Evolutionary conservation across 768 basidiomycete species (phyloP).

Genomic region (Fomitopsis pulvina): DNA sequence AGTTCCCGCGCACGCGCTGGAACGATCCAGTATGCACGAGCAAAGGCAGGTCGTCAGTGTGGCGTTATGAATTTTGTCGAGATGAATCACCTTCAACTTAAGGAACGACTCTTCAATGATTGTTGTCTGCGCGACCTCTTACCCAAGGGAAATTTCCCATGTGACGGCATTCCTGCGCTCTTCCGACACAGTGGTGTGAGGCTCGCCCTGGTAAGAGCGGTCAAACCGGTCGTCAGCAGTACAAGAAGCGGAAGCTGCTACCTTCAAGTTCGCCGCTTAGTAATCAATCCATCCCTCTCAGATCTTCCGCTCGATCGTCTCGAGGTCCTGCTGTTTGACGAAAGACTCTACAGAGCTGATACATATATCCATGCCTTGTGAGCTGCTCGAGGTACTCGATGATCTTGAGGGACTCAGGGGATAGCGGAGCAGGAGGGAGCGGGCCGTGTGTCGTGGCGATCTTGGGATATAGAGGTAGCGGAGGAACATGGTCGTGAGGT

Average conservation of each 20-base stretch:
- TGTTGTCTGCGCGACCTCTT: conserved; percentile 93
- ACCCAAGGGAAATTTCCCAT: conserved; percentile 97
- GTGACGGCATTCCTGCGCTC: conserved; percentile 91
- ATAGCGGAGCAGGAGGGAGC: conserved; percentile 80
- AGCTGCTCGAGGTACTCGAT: conserved; percentile 70
- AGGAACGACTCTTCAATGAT: conserved; percentile 95
- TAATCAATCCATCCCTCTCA: conserved; percentile 67
- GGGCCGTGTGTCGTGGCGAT: conserved; percentile 79
- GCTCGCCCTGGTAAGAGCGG: conserved; percentile 53
- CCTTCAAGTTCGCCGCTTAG: conserved; percentile 77
- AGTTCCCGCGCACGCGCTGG: too few species aligned
- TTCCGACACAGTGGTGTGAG: conserved; percentile 69
- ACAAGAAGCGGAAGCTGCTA: conserved; percentile 26
- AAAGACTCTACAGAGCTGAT: conserved; percentile 99
- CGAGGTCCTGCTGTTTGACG: conserved; percentile 53
- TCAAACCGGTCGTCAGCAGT: background rate
- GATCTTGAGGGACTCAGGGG: conserved; percentile 76
- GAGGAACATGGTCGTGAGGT: conserved; percentile 76
- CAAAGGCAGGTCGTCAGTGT: too few species aligned
- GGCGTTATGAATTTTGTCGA: too few species aligned
- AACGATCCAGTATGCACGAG: too few species aligned
- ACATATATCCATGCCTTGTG: conserved; percentile 80
- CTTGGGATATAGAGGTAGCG: conserved; percentile 69
- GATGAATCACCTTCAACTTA: conserved; percentile 98
- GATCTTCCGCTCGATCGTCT: conserved; percentile 50